Evolutionary conservation across 139 green algal species (phyloP).

Genomic region (Closterium sp.): DNA sequence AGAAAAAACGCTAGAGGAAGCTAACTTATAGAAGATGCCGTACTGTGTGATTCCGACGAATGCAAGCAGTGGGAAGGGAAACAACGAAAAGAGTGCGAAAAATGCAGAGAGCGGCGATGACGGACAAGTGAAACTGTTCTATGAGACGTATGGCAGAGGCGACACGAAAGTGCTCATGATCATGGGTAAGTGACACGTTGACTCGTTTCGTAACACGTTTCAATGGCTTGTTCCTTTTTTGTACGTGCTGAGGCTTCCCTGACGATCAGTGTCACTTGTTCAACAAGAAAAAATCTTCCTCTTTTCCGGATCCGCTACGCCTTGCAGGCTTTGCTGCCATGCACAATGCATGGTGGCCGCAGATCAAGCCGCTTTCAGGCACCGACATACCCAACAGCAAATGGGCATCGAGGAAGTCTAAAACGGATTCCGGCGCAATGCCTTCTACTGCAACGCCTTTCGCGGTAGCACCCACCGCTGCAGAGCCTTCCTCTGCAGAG

Average conservation of each 20-base stretch:
- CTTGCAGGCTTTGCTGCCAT: background rate
- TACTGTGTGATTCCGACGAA: background rate
- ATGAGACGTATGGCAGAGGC: slow-evolving; percentile 1
- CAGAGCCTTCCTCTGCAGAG: too few relatives aligned
- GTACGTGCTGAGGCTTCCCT: too few relatives aligned
- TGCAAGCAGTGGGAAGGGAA: background rate
- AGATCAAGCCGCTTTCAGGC: slow-evolving; percentile 4
- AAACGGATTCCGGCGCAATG: background rate
- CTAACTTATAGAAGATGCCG: too few relatives aligned
- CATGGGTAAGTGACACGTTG: background rate
- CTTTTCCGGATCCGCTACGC: background rate
- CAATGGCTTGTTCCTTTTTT: too few relatives aligned
- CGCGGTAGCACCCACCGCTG: too few relatives aligned
- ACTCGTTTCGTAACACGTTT: too few relatives aligned
- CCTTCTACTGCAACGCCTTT: too few relatives aligned
- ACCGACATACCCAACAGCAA: slow-evolving; percentile 11
- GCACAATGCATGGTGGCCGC: slow-evolving; percentile 2
- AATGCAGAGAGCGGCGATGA: background rate
- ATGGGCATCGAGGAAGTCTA: background rate
- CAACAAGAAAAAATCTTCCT: too few relatives aligned
- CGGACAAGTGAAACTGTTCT: slow-evolving; percentile 19
- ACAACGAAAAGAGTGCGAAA: background rate
- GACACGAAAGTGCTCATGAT: slow-evolving; percentile 21
- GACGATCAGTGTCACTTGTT: too few relatives aligned
- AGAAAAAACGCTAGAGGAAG: too few relatives aligned